Conservation (phyloP, 2,329 filamentous ascomycete genomes). For the Neofusicoccum parvum region DNA sequence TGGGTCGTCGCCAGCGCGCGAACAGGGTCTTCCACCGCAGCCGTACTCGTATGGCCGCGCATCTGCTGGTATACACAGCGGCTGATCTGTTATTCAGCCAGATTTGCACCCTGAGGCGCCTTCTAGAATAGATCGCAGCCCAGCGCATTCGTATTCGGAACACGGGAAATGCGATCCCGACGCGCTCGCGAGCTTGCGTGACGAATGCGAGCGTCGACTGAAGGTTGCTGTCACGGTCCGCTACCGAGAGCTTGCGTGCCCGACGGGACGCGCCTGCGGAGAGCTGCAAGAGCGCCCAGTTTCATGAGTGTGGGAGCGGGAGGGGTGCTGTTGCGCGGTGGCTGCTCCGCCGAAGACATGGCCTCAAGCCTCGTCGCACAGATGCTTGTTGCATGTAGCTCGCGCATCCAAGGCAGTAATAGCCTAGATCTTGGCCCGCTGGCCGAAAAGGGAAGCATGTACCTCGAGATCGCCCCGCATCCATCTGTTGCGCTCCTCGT, state of each 20-base stretch:
- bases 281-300: no score
- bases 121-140: background rate
- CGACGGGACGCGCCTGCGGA: no score
- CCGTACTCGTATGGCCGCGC: background rate
- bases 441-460: background rate
- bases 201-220: background rate
- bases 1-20: background rate
- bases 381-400: background rate
- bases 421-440: background rate
- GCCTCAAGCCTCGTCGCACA: background rate
- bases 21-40: conserved; percentile 1
- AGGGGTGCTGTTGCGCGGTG: no score
- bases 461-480: background rate
- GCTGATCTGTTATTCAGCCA: background rate
- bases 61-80: background rate
- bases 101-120: conserved; percentile 2
- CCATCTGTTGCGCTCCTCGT: background rate
- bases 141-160: conserved; percentile 11
- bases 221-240: background rate
- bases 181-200: background rate
- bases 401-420: background rate
- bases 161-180: conserved; percentile 7
- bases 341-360: no score
- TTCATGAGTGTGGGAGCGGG: no score
- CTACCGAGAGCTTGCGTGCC: conserved; percentile 1